Conservation (phyloP, 805 yeast species). For the Sungouiozyma ichnusensis region DNA sequence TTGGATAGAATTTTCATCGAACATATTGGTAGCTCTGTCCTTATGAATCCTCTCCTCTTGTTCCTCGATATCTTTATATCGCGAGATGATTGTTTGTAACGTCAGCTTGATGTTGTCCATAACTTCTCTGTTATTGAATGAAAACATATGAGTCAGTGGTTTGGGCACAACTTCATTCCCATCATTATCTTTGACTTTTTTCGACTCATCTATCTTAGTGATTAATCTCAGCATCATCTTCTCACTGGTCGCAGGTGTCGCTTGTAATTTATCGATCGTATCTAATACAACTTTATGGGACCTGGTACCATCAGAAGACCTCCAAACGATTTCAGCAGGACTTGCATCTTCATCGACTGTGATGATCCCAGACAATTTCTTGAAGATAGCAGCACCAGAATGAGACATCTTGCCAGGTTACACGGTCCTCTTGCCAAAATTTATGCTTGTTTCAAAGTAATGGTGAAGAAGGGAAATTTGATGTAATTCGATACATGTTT, state of each 20-base stretch:
- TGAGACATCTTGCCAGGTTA: slow-evolving; percentile 25
- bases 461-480: too few relatives aligned
- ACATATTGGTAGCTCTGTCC: slow-evolving; percentile 5
- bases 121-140: slow-evolving; percentile 61
- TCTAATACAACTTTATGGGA: slow-evolving; percentile 33
- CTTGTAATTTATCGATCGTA: slow-evolving; percentile 45
- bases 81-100: slow-evolving; percentile 55
- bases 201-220: slow-evolving; percentile 30
- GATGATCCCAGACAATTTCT: slow-evolving; percentile 47
- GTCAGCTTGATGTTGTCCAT: slow-evolving; percentile 66
- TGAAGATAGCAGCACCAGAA: slow-evolving; percentile 45
- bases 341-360: slow-evolving; percentile 44
- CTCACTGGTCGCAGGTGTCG: slow-evolving; percentile 55
- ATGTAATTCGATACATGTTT: too few relatives aligned
- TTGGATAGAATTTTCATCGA: slow-evolving; percentile 5
- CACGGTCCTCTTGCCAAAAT: background rate
- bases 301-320: slow-evolving; percentile 41
- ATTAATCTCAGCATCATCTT: slow-evolving; percentile 57
- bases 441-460: too few relatives aligned
- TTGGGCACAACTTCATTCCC: slow-evolving; percentile 20
- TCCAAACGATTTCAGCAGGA: slow-evolving; percentile 50
- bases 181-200: slow-evolving; percentile 21
- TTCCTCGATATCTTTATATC: slow-evolving; percentile 44
- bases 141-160: slow-evolving; percentile 35
- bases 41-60: slow-evolving; percentile 29